Conservation (phyloP, 345 rosid genomes). For the Jatropha curcas region DNA sequence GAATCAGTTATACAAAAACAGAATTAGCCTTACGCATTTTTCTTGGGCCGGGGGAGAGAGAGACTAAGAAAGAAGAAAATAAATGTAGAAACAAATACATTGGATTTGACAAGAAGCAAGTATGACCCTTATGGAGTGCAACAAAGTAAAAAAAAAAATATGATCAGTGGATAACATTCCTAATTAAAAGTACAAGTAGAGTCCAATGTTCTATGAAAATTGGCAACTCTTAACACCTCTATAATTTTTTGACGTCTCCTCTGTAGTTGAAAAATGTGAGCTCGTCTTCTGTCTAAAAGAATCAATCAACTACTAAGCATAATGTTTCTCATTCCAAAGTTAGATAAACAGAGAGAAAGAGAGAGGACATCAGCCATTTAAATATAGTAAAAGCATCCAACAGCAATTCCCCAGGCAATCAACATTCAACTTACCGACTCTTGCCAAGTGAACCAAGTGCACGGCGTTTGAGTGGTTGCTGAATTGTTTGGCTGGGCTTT, state of each 20-base stretch:
- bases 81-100: too few relatives aligned
- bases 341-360: background rate
- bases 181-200: background rate
- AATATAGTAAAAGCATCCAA: background rate
- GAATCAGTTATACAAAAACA: background rate
- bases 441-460: conserved; percentile 93
- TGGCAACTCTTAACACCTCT: background rate
- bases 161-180: background rate
- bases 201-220: background rate
- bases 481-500: conserved; percentile 49
- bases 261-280: background rate
- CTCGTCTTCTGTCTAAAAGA: background rate
- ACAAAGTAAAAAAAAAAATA: background rate
- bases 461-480: conserved; percentile 64
- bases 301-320: background rate
- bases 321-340: background rate
- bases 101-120: background rate
- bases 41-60: too few relatives aligned
- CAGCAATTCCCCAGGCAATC: conserved; percentile 12
- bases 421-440: conserved; percentile 64
- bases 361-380: background rate
- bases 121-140: background rate
- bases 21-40: background rate
- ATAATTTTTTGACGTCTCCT: background rate
- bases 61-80: too few relatives aligned